These are phyloP conservation scores for Podaxis rugospora DNA, from an alignment of 768 basidiomycete species.

Conservation along the genomic window DNA sequence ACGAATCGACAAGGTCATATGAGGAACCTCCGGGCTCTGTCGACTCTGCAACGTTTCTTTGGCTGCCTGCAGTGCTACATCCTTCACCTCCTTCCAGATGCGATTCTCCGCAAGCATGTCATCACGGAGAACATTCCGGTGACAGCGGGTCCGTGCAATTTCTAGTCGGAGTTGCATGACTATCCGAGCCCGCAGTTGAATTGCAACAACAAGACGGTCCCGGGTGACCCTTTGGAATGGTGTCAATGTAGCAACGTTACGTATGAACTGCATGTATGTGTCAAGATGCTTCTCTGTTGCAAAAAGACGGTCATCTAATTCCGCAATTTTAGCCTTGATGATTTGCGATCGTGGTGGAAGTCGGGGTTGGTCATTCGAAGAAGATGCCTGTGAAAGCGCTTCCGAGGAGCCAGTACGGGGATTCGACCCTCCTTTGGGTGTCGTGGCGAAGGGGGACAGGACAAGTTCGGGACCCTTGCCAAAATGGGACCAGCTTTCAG, in stretches of 20 bases:
- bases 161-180: slow-evolving; percentile 68
- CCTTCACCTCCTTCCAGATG: slow-evolving; percentile 62
- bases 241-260: slow-evolving; percentile 80
- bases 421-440: neutral
- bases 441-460: neutral
- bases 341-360: slow-evolving; percentile 52
- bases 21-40: slow-evolving; percentile 28
- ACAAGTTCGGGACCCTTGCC: neutral
- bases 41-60: slow-evolving; percentile 56
- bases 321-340: slow-evolving; percentile 56
- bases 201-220: slow-evolving; percentile 59
- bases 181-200: slow-evolving; percentile 60
- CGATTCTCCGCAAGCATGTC: slow-evolving; percentile 73
- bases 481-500: slow-evolving; percentile 25
- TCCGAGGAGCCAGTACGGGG: neutral
- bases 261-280: slow-evolving; percentile 63
- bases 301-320: slow-evolving; percentile 58
- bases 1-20: slow-evolving; percentile 33
- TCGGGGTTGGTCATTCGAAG: slow-evolving; percentile 23
- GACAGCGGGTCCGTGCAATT: slow-evolving; percentile 67
- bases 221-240: slow-evolving; percentile 87
- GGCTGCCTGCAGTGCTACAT: slow-evolving; percentile 70
- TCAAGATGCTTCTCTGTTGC: slow-evolving; percentile 57
- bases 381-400: slow-evolving; percentile 16
- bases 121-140: slow-evolving; percentile 66